Evolutionary conservation across 495 filamentous ascomycete species (phyloP).

Genomic region (Talaromyces stipitatus): DNA sequence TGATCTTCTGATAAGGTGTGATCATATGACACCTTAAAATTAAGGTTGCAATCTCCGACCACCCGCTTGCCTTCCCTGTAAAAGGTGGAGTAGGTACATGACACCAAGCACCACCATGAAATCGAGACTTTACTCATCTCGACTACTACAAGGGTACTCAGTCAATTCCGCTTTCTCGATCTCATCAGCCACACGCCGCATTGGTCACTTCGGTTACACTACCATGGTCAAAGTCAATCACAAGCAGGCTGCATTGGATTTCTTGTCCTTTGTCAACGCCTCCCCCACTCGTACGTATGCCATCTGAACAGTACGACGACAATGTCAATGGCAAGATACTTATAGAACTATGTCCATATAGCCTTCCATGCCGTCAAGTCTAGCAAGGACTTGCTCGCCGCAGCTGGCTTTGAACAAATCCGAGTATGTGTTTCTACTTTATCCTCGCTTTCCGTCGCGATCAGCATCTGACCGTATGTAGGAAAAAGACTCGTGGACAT

Average conservation of each 20-base stretch:
- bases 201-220: slow-evolving; percentile 10
- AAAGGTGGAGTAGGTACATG: background rate
- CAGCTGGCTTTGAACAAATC: slow-evolving; percentile 80
- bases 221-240: slow-evolving; percentile 51
- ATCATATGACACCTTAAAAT: background rate
- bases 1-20: background rate
- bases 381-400: slow-evolving; percentile 62
- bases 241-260: slow-evolving; percentile 64
- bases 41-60: background rate
- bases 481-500: slow-evolving; percentile 86
- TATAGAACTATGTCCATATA: slow-evolving; percentile 24
- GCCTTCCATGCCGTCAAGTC: slow-evolving; percentile 91
- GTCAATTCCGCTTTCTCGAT: background rate
- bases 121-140: background rate
- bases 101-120: background rate
- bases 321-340: background rate
- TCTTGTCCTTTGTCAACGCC: slow-evolving; percentile 88
- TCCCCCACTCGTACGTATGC: slow-evolving; percentile 77
- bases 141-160: background rate
- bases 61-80: background rate
- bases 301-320: background rate
- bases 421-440: slow-evolving; percentile 38
- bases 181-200: background rate
- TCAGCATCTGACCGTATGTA: no score
- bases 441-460: no score